phyloP scores from a whole-genome alignment of 2,329 filamentous ascomycete species.

The Colletotrichum orchidophilum region DNA sequence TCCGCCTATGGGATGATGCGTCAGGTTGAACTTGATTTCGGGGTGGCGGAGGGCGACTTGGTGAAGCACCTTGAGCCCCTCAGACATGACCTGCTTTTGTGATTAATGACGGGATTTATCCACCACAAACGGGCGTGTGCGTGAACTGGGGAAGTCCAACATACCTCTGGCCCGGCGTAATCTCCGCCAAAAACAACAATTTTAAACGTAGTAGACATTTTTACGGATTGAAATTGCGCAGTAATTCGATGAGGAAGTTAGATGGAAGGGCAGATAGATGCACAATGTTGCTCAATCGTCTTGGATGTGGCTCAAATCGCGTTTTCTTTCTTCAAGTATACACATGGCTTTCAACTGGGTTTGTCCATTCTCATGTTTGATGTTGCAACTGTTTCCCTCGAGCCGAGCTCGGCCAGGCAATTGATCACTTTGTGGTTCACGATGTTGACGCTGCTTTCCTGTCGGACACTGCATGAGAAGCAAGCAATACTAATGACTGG shows the following conservation, averaged over 20 bases:
- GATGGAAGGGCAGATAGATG: background rate
- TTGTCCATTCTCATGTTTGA: background rate
- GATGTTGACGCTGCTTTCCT: background rate
- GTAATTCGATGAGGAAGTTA: background rate
- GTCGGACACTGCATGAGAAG: background rate
- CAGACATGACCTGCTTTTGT: conserved; percentile 71
- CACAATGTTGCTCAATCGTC: background rate
- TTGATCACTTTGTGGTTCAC: background rate
- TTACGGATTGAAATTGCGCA: background rate
- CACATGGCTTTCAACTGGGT: background rate
- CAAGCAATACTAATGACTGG: background rate
- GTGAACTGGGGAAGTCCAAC: background rate
- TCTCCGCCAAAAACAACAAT: background rate
- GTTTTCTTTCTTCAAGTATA: background rate
- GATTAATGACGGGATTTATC: background rate
- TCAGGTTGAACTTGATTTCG: conserved; percentile 84
- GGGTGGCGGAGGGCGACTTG: conserved; percentile 77
- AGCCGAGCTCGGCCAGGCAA: background rate
- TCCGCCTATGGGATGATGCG: conserved; percentile 90
- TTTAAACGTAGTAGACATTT: background rate
- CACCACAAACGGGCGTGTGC: background rate
- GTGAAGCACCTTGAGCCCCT: conserved; percentile 86
- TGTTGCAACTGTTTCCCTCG: background rate
- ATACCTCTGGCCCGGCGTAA: conserved; percentile 1
- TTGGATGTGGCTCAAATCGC: background rate